Evolutionary conservation across 2,329 filamentous ascomycete genomes (phyloP).

Genomic region (Xylaria sp.): DNA sequence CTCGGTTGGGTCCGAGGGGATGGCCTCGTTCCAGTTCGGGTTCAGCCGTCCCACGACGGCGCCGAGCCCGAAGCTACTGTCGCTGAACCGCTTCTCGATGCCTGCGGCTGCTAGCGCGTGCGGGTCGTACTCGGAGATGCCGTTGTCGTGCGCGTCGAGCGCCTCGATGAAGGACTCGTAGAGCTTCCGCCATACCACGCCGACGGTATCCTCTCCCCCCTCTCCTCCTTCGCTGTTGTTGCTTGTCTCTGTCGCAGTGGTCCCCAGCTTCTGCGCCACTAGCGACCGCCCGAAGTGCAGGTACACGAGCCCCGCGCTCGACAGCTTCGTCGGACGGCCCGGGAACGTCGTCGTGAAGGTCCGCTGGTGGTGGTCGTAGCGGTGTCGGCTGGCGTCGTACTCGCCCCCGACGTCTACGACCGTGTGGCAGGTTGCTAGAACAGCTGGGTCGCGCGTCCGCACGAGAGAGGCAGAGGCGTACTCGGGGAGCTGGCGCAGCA

Average conservation of each 20-base stretch:
- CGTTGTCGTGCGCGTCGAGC: slow-evolving; percentile 97
- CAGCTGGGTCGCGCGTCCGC: slow-evolving; percentile 84
- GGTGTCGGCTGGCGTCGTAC: slow-evolving; percentile 80
- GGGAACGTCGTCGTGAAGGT: slow-evolving; percentile 89
- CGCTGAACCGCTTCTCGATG: slow-evolving; percentile 83
- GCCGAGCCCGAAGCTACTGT: slow-evolving; percentile 85
- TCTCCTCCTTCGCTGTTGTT: neutral
- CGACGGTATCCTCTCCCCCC: slow-evolving; percentile 73
- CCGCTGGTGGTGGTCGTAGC: slow-evolving; percentile 98
- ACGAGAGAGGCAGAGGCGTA: slow-evolving; percentile 81
- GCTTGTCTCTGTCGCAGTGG: slow-evolving; percentile 42
- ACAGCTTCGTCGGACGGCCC: slow-evolving; percentile 85
- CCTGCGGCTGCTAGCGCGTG: slow-evolving; percentile 74
- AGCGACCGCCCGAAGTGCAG: slow-evolving; percentile 92
- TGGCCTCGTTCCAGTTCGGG: slow-evolving; percentile 79
- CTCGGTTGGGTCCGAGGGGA: slow-evolving; percentile 62
- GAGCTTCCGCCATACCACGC: slow-evolving; percentile 84
- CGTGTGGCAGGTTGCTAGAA: slow-evolving; percentile 86
- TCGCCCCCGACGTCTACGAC: slow-evolving; percentile 98
- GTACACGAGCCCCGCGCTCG: slow-evolving; percentile 92
- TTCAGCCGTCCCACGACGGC: slow-evolving; percentile 86
- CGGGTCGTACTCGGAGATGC: slow-evolving; percentile 84
- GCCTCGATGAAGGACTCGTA: slow-evolving; percentile 96
- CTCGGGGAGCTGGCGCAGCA: slow-evolving; percentile 87
- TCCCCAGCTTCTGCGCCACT: slow-evolving; percentile 69